phyloP scores from a whole-genome alignment of 2,329 filamentous ascomycete genomes.

The Samsoniella hepiali region DNA sequence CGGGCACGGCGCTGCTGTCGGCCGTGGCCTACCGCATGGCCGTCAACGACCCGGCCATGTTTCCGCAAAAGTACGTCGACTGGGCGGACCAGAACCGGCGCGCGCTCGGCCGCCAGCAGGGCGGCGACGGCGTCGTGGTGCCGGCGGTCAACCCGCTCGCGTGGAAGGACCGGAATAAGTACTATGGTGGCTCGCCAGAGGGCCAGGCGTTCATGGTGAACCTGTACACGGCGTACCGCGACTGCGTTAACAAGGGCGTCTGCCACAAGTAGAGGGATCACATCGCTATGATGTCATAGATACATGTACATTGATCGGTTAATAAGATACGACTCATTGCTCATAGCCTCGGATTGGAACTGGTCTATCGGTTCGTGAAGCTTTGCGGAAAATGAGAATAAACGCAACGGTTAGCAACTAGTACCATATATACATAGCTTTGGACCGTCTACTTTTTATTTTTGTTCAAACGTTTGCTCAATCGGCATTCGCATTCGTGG shows the following conservation, averaged over 20 bases:
- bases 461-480: too few relatives aligned
- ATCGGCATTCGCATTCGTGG: too few relatives aligned
- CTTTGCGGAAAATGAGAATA: too few relatives aligned
- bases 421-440: too few relatives aligned
- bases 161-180: conserved; percentile 20
- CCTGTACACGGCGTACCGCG: conserved; percentile 20
- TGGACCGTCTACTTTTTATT: too few relatives aligned
- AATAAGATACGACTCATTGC: too few relatives aligned
- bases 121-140: conserved; percentile 9
- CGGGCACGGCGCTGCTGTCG: conserved; percentile 19
- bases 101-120: conserved; percentile 12
- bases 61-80: conserved; percentile 19
- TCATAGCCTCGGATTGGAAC: too few relatives aligned
- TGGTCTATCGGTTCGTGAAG: too few relatives aligned
- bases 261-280: neutral
- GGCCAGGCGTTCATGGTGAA: conserved; percentile 20
- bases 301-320: neutral
- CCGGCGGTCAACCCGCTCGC: conserved; percentile 19
- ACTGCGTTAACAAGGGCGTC: conserved; percentile 18
- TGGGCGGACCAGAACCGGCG: conserved; percentile 18
- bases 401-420: too few relatives aligned
- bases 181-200: conserved; percentile 18
- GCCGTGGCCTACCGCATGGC: conserved; percentile 21
- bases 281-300: neutral
- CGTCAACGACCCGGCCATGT: conserved; percentile 19